Conservation (phyloP, 305 asterid species). For the Fraxinus baroniana region DNA sequence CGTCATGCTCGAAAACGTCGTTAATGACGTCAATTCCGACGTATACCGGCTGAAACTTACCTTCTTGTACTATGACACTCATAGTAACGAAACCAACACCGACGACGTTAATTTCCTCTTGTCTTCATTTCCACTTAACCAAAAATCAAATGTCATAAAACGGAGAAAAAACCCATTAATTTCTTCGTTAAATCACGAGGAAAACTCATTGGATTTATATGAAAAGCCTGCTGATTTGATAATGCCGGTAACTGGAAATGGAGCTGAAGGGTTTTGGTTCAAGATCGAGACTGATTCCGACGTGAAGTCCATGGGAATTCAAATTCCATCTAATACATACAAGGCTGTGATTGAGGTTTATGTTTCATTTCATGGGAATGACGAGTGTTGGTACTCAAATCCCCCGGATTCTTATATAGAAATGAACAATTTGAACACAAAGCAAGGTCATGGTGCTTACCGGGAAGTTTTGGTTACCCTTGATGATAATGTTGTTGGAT, state of each 20-base stretch:
- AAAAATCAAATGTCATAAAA: constrained; percentile 6
- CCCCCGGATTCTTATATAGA: constrained; percentile 68
- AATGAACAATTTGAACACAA: constrained; percentile 32
- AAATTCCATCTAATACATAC: constrained; percentile 61
- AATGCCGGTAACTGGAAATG: constrained; percentile 53
- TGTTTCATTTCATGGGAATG: constrained; percentile 68
- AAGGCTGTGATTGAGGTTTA: constrained; percentile 81
- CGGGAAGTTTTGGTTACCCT: constrained; percentile 67
- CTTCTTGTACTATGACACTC: constrained; percentile 47
- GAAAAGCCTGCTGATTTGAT: constrained; percentile 73
- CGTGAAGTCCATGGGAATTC: constrained; percentile 33
- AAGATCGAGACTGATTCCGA: constrained; percentile 49
- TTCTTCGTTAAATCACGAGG: background rate
- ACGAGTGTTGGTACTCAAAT: constrained; percentile 87
- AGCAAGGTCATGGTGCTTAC: constrained; percentile 67
- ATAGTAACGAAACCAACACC: background rate
- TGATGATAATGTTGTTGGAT: constrained; percentile 57
- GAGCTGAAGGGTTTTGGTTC: constrained; percentile 68
- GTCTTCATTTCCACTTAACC: background rate
- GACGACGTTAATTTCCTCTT: background rate
- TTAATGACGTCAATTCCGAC: constrained; percentile 58
- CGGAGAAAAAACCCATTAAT: background rate
- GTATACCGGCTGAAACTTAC: constrained; percentile 51
- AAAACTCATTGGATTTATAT: constrained; percentile 32
- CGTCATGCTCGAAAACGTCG: constrained; percentile 75